These are phyloP conservation scores for Russula earlei DNA, from an alignment of 768 basidiomycete species.

Conservation along the genomic window DNA sequence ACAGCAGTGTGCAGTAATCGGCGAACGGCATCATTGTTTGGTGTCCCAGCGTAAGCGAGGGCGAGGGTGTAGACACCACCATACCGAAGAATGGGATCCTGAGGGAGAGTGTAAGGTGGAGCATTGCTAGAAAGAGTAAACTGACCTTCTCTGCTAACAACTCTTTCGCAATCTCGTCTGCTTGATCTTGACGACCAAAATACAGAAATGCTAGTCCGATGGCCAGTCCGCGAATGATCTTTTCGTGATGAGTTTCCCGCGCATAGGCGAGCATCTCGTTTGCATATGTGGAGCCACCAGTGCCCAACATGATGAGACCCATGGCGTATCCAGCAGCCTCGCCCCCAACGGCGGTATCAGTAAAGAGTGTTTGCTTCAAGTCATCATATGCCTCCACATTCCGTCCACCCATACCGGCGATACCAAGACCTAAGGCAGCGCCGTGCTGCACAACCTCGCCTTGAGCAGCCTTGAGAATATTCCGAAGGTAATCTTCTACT, in stretches of 20 bases:
- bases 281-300: conserved; percentile 64
- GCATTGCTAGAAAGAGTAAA: background rate
- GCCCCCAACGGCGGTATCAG: conserved; percentile 90
- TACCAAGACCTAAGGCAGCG: conserved; percentile 92
- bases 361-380: conserved; percentile 80
- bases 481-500: conserved; percentile 69
- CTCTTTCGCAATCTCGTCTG: conserved; percentile 69
- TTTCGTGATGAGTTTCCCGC: conserved; percentile 96
- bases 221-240: conserved; percentile 94
- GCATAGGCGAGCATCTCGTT: conserved; percentile 97
- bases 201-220: conserved; percentile 88
- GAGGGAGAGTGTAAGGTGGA: conserved; percentile 12
- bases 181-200: conserved; percentile 89
- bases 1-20: conserved; percentile 92
- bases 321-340: conserved; percentile 96
- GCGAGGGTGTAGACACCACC: conserved; percentile 97
- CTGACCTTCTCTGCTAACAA: conserved; percentile 80
- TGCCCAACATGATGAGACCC: conserved; percentile 98
- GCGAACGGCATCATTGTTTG: conserved; percentile 88
- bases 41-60: conserved; percentile 92
- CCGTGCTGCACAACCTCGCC: conserved; percentile 94
- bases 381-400: conserved; percentile 88
- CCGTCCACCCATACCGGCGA: conserved; percentile 89
- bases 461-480: conserved; percentile 63
- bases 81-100: conserved; percentile 96